Conservation (phyloP, 495 filamentous ascomycete species). For the Hyaloscypha hepaticicola region DNA sequence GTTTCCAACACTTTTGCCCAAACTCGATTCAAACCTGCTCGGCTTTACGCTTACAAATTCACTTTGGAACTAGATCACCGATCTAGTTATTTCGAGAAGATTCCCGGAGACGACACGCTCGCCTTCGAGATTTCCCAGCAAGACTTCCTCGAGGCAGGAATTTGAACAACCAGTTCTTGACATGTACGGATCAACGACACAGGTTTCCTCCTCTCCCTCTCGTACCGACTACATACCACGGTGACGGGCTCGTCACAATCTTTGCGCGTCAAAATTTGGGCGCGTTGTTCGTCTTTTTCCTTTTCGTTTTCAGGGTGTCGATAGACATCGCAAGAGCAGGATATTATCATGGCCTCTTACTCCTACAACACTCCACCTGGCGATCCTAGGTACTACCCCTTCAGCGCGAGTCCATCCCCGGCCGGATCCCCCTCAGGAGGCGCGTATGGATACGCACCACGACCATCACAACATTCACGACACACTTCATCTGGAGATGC, state of each 20-base stretch:
- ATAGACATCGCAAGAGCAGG: conserved; percentile 34
- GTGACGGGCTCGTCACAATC: conserved; percentile 35
- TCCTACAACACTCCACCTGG: conserved; percentile 30
- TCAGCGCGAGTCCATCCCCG: conserved; percentile 33
- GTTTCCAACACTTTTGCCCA: conserved; percentile 5
- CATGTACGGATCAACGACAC: conserved; percentile 36
- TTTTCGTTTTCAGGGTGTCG: conserved; percentile 30
- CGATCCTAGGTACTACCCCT: conserved; percentile 25
- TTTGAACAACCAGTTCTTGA: conserved; percentile 29
- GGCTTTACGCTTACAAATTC: conserved; percentile 28
- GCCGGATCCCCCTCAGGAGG: conserved; percentile 31
- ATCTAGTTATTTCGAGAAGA: conserved; percentile 29
- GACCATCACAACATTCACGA: conserved; percentile 30
- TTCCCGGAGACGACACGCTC: conserved; percentile 29
- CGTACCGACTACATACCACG: conserved; percentile 36
- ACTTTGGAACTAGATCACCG: conserved; percentile 18
- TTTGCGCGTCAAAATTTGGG: conserved; percentile 24
- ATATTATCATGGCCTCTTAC: conserved; percentile 29
- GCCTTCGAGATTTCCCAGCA: conserved; percentile 17
- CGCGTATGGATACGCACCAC: conserved; percentile 22
- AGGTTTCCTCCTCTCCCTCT: conserved; percentile 33
- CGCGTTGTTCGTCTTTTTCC: conserved; percentile 25
- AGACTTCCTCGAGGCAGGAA: conserved; percentile 23
- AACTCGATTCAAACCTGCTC: conserved; percentile 8
- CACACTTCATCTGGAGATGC: conserved; percentile 30